A percentile compares a stretch with the other conserved stretches of the same genome.
These are phyloP conservation scores for Spinellus fusiger DNA, from an alignment of 192 early-diverging fungal genomes.

Conservation along the genomic window DNA sequence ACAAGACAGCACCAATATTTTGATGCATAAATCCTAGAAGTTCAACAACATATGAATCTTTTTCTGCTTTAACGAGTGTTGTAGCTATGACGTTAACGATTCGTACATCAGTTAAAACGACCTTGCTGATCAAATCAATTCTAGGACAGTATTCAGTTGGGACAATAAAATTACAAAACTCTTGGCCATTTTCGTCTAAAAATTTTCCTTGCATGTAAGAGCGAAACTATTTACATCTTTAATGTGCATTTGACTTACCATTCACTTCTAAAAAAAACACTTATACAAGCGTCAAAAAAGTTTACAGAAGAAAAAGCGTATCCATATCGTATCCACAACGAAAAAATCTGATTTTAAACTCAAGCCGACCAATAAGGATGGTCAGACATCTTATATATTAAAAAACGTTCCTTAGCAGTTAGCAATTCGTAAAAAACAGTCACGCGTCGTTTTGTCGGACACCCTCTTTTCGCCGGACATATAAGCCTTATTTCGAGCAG, in stretches of 20 bases:
- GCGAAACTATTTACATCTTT: no score
- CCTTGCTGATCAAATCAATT: constrained; percentile 1
- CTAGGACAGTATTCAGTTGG: background rate
- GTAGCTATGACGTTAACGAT: background rate
- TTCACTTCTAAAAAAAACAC: no score
- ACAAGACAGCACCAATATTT: background rate
- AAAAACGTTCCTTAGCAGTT: no score
- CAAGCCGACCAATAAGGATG: constrained; percentile 1
- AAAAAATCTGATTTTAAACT: constrained; percentile 2
- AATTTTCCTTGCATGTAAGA: background rate
- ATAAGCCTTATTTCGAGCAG: no score
- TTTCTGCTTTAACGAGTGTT: background rate
- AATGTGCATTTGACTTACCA: no score
- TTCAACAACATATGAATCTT: background rate
- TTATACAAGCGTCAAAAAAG: no score
- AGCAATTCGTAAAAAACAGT: no score
- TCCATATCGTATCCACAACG: background rate
- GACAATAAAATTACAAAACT: background rate
- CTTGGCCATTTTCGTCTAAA: background rate
- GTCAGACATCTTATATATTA: background rate
- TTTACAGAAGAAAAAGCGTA: no score
- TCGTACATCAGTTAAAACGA: background rate
- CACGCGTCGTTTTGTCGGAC: no score
- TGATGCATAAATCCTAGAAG: background rate
- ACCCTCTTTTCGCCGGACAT: no score